Conservation (phyloP, 2,329 filamentous ascomycete species). For the Penicillium decumbens region DNA sequence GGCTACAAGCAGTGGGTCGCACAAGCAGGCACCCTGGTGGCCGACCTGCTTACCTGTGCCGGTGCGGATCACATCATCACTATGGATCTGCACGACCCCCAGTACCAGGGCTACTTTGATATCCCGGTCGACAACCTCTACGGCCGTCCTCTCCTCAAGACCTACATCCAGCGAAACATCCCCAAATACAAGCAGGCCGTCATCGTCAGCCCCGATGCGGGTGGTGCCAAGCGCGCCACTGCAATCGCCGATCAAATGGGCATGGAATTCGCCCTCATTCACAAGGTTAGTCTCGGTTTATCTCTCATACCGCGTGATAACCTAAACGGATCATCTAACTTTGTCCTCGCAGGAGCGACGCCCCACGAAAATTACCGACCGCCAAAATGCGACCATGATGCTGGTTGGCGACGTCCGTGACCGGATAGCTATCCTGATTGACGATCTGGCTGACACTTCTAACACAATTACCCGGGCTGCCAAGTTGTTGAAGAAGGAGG, state of each 20-base stretch:
- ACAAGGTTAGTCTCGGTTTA: constrained; percentile 64
- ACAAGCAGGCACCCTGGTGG: constrained; percentile 90
- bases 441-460: constrained; percentile 91
- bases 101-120: constrained; percentile 98
- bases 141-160: constrained; percentile 55
- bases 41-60: constrained; percentile 89
- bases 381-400: constrained; percentile 83
- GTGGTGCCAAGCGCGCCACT: constrained; percentile 92
- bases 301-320: too few species aligned
- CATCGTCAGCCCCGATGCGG: constrained; percentile 92
- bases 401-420: constrained; percentile 80
- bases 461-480: constrained; percentile 96
- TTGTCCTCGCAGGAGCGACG: constrained; percentile 65
- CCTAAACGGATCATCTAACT: constrained; percentile 12
- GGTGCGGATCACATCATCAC: constrained; percentile 96
- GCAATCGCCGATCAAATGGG: constrained; percentile 89
- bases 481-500: constrained; percentile 92
- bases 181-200: constrained; percentile 80
- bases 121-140: constrained; percentile 98
- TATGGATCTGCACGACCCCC: constrained; percentile 92
- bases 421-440: constrained; percentile 81
- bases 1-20: constrained; percentile 99
- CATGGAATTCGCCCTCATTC: constrained; percentile 94
- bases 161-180: constrained; percentile 72
- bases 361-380: constrained; percentile 79